phyloP scores from a whole-genome alignment of 176 grass and related monocot species.

The Ensete ventricosum region DNA sequence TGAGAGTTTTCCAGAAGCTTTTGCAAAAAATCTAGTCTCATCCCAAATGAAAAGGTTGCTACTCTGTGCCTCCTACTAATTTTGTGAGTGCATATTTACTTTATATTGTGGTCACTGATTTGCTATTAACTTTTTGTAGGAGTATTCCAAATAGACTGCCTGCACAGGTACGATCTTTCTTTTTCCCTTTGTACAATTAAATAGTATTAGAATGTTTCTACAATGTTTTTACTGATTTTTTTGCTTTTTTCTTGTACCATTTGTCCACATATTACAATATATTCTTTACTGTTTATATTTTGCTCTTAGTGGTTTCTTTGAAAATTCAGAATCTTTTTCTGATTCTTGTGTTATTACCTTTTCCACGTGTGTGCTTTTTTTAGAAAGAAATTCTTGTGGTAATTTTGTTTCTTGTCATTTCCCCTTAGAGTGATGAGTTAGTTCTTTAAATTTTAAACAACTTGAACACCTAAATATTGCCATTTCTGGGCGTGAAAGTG shows the following conservation, averaged over 20 bases:
- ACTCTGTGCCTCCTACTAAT: not conserved
- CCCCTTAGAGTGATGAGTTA: too few relatives aligned
- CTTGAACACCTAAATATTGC: too few relatives aligned
- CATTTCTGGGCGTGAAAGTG: too few relatives aligned
- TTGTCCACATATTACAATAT: too few relatives aligned
- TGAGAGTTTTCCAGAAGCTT: conserved; percentile 92
- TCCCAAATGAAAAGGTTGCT: conserved; percentile 37
- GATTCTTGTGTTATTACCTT: too few relatives aligned
- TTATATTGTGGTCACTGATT: conserved; percentile 8
- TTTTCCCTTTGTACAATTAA: not conserved
- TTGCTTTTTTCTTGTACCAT: not conserved
- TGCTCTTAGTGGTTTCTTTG: too few relatives aligned
- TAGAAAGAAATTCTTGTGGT: too few relatives aligned
- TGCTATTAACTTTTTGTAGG: conserved; percentile 14
- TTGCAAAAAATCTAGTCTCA: conserved; percentile 68
- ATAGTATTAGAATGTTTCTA: not conserved
- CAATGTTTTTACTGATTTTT: not conserved
- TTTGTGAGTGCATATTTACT: not conserved
- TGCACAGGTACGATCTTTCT: not conserved
- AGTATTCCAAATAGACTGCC: conserved; percentile 30
- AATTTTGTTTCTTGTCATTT: too few relatives aligned
- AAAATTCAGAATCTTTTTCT: too few relatives aligned
- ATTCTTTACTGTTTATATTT: too few relatives aligned
- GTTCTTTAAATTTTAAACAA: too few relatives aligned
- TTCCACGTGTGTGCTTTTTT: too few relatives aligned